Base-by-base conservation (phyloP, 257 asterid genomes). In the Dorcoceras hygrometricum region DNA sequence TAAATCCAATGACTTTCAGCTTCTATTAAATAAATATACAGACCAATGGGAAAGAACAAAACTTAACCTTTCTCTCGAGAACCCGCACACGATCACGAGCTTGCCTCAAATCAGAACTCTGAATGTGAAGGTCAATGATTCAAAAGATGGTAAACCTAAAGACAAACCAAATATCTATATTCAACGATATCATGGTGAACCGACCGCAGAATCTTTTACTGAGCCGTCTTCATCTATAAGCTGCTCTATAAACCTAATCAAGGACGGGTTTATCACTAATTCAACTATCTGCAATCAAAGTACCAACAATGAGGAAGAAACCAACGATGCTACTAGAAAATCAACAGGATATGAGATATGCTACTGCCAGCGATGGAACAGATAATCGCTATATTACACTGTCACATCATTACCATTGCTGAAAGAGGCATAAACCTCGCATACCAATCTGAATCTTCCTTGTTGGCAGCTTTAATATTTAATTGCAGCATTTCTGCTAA, bases 131-230 rank as follows among this genome's bases (percentile, higher is more conserved):
- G 29, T 62, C 39, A 7, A 80, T 36, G 43, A 61, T 59, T 50
- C 51, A 57, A 65, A 22, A 61, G 43, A 73, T 2, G 50, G 50
- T 9, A 2, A 34, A 39, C 11, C 50, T 5, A 39, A 11, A 11
- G n/a, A 12, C n/a, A 39, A 39, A 3, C 46, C 50, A 39, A 59
- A 16, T 29, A 23, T 53, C 36, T 50, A 29, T 58, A 68, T 64
- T 68, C 39, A 43, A 62, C 8, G 12, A 59, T 68, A 24, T 51
- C 36, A 54, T 46, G 58, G 71, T 53, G 73, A 74, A 79, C 95
- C 69, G 32, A 93, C 99, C 81, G 97, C 97, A 61, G 97, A 88
- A 75, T 94, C 99, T 83, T 86, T 94, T 69, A 94, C 95, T 28
- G 85, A 86, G 62, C 99, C 99, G 78, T 90, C 99, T 73, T 88